phyloP scores from a whole-genome alignment of 2,329 filamentous ascomycete genomes.

The Clonostachys rosea region DNA sequence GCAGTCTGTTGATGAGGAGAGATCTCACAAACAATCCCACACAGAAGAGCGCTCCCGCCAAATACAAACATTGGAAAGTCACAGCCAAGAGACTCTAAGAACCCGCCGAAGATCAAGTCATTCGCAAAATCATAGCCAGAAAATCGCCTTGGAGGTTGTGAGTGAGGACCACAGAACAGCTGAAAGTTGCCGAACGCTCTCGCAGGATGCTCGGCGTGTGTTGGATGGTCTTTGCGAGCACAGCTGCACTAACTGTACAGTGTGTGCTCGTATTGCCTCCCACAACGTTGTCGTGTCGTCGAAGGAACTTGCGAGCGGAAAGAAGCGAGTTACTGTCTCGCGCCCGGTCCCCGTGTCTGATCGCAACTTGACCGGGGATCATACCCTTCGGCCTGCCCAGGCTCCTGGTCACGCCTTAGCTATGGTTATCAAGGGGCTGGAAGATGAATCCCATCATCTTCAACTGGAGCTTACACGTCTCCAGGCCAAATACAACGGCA shows the following conservation, averaged over 20 bases:
- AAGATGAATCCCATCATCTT: constrained; percentile 76
- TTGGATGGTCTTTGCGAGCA: constrained; percentile 50
- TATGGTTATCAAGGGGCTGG: constrained; percentile 75
- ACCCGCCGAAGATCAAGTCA: constrained; percentile 5
- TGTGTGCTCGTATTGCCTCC: constrained; percentile 49
- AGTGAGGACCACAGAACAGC: constrained; percentile 5
- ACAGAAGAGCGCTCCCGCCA: constrained; percentile 9
- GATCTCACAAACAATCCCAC: not conserved
- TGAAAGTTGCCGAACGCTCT: constrained; percentile 39
- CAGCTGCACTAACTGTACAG: constrained; percentile 50
- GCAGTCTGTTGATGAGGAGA: constrained; percentile 14
- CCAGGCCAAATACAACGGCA: constrained; percentile 58
- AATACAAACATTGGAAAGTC: constrained; percentile 8
- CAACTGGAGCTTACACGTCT: constrained; percentile 63
- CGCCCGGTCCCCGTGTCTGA: constrained; percentile 65
- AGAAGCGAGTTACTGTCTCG: constrained; percentile 57
- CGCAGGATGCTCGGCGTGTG: constrained; percentile 44
- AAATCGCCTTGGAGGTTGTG: constrained; percentile 14
- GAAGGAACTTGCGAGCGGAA: constrained; percentile 30
- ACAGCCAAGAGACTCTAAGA: constrained; percentile 12
- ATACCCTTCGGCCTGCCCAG: constrained; percentile 62
- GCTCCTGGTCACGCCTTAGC: constrained; percentile 69
- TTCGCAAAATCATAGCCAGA: constrained; percentile 13
- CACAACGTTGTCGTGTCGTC: constrained; percentile 31
- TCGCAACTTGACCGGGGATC: constrained; percentile 45